Evolutionary conservation across 179 eudicot species (phyloP).

Genomic region (Silene noctiflora): DNA sequence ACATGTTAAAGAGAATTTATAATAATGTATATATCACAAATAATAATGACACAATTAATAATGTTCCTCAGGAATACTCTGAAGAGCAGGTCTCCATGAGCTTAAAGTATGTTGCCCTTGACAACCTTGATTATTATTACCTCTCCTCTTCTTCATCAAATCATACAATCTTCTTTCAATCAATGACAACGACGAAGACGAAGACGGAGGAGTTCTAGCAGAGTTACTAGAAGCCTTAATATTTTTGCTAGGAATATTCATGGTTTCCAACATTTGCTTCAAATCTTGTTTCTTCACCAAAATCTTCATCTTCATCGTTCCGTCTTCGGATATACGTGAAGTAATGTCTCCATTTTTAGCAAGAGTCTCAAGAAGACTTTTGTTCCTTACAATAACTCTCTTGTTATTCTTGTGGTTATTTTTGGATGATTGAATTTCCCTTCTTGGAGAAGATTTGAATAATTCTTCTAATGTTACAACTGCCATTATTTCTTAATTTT

Average conservation of each 20-base stretch:
- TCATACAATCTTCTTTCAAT: conserved; percentile 19
- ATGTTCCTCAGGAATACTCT: conserved; percentile 27
- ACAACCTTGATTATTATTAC: background rate
- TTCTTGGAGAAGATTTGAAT: conserved; percentile 9
- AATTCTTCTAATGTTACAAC: conserved; percentile 17
- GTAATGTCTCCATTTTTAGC: conserved; percentile 19
- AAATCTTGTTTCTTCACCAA: conserved; percentile 31
- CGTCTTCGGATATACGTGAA: conserved; percentile 15
- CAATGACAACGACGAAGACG: background rate
- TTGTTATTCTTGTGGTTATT: background rate
- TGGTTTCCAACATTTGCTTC: conserved; percentile 19
- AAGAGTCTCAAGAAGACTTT: conserved; percentile 20
- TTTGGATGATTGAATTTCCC: conserved; percentile 10
- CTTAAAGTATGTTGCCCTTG: conserved; percentile 6
- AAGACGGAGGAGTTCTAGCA: background rate
- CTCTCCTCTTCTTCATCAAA: conserved; percentile 23
- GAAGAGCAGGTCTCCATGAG: conserved; percentile 27
- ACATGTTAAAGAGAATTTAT: too few species aligned
- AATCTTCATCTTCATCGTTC: conserved; percentile 24
- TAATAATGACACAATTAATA: background rate
- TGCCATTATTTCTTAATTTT: conserved; percentile 3
- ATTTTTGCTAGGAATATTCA: background rate
- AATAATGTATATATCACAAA: background rate
- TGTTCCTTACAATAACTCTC: background rate
- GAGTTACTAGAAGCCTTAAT: too few species aligned